phyloP scores from a whole-genome alignment of 257 asterid genomes.

The Rauvolfia tetraphylla region DNA sequence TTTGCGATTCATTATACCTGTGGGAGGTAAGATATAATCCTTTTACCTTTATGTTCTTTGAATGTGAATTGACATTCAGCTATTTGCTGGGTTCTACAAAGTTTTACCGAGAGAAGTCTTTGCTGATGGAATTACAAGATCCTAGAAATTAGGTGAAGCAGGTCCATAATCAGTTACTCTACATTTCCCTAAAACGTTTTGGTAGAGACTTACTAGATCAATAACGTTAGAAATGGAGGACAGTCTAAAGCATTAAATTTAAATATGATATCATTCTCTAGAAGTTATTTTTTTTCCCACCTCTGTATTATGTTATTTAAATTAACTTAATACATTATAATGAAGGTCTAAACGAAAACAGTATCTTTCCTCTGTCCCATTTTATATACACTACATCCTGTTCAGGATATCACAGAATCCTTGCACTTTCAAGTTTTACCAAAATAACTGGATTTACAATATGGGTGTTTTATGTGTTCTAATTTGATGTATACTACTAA shows the following conservation, averaged over 20 bases:
- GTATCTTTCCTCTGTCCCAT: neutral
- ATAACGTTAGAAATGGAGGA: neutral
- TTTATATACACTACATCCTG: neutral
- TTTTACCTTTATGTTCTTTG: neutral
- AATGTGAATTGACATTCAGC: neutral
- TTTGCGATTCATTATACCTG: constrained; percentile 80
- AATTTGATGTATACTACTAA: neutral
- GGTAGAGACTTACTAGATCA: neutral
- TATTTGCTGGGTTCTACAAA: neutral
- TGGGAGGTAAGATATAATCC: constrained; percentile 68
- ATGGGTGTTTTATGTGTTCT: neutral
- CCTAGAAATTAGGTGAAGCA: neutral
- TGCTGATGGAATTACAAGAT: neutral
- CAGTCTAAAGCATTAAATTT: neutral
- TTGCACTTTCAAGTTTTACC: neutral
- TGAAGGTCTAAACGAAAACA: neutral
- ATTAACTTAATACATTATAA: neutral
- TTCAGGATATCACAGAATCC: neutral
- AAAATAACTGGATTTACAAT: neutral
- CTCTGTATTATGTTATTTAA: neutral
- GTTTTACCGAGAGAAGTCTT: neutral
- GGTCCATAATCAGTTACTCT: neutral
- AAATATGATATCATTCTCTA: neutral
- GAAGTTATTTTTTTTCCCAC: too few relatives aligned
- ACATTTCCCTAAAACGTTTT: neutral